phyloP scores from a whole-genome alignment of 768 basidiomycete genomes.

The Boletus tylopilopsis region DNA sequence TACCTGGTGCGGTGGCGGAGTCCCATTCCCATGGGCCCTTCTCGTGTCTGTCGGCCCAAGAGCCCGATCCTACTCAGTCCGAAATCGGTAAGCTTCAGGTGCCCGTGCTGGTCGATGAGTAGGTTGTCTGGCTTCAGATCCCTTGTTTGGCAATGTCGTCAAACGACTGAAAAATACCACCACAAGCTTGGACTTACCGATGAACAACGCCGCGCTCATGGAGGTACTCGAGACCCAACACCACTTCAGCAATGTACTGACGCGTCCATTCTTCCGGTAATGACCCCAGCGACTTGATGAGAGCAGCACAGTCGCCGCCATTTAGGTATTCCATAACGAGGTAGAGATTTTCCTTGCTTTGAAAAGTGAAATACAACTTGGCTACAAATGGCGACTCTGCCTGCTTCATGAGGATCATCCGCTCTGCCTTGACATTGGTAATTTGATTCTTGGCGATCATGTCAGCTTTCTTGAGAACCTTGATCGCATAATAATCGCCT shows the following conservation, averaged over 20 bases:
- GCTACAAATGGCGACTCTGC: conserved; percentile 98
- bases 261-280: conserved; percentile 96
- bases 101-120: conserved; percentile 94
- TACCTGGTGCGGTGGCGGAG: conserved; percentile 52
- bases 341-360: conserved; percentile 98
- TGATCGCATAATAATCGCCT: conserved; percentile 99
- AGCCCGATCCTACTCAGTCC: conserved; percentile 96
- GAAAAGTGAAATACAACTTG: conserved; percentile 97
- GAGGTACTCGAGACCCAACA: conserved; percentile 93
- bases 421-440: conserved; percentile 98
- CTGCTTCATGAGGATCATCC: conserved; percentile 99
- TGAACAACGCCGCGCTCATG: conserved; percentile 94
- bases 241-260: conserved; percentile 94
- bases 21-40: conserved; percentile 44
- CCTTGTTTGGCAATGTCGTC: conserved; percentile 40
- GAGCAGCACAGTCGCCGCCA: conserved; percentile 94
- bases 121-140: conserved; percentile 98
- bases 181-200: conserved; percentile 56
- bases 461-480: conserved; percentile 99
- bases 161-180: neutral
- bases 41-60: conserved; percentile 92
- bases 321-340: conserved; percentile 99
- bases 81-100: conserved; percentile 97
- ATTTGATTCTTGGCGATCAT: conserved; percentile 99
- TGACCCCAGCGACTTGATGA: conserved; percentile 93